A percentile compares a stretch with the other conserved stretches of the same genome.
Evolutionary conservation across 768 basidiomycete genomes (phyloP).

Genomic region (Amanita muscaria): DNA sequence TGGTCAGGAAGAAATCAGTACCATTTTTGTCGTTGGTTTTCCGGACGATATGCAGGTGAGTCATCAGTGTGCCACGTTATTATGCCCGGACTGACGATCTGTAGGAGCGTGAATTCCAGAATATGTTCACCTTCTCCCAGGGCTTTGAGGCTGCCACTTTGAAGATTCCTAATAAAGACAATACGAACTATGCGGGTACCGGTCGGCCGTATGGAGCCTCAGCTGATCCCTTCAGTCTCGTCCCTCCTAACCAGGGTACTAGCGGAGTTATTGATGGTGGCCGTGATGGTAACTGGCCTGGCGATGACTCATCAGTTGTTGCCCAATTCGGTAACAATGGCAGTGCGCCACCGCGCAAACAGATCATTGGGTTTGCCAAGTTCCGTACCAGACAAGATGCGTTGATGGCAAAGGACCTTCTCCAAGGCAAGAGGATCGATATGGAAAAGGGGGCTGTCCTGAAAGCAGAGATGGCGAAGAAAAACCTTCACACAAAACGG

Average conservation of each 20-base stretch:
- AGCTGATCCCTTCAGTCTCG: conserved; percentile 78
- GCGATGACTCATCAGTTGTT: conserved; percentile 25
- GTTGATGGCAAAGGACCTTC: conserved; percentile 72
- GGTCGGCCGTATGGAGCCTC: conserved; percentile 38
- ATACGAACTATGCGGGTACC: conserved; percentile 56
- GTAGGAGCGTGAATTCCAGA: conserved; percentile 98
- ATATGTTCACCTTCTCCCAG: conserved; percentile 95
- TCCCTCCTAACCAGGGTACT: conserved; percentile 75
- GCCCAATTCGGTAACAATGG: conserved; percentile 16
- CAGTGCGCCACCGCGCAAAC: conserved; percentile 68
- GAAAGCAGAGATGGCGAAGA: conserved; percentile 99
- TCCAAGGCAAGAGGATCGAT: conserved; percentile 88
- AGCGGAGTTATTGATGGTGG: conserved; percentile 65
- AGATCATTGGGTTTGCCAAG: conserved; percentile 98
- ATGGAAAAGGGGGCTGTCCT: conserved; percentile 87
- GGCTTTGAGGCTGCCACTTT: conserved; percentile 97
- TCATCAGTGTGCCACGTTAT: conserved; percentile 12
- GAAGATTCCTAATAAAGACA: conserved; percentile 93
- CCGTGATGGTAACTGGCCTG: conserved; percentile 51
- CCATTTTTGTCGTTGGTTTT: conserved; percentile 97
- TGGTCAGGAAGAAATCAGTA: conserved; percentile 82
- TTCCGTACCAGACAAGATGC: conserved; percentile 87
- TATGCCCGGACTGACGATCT: conserved; percentile 14
- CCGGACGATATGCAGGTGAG: conserved; percentile 97
- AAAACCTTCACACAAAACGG: conserved; percentile 94